Base-by-base conservation (phyloP, 257 asterid genomes). In the Solanum acaule region DNA sequence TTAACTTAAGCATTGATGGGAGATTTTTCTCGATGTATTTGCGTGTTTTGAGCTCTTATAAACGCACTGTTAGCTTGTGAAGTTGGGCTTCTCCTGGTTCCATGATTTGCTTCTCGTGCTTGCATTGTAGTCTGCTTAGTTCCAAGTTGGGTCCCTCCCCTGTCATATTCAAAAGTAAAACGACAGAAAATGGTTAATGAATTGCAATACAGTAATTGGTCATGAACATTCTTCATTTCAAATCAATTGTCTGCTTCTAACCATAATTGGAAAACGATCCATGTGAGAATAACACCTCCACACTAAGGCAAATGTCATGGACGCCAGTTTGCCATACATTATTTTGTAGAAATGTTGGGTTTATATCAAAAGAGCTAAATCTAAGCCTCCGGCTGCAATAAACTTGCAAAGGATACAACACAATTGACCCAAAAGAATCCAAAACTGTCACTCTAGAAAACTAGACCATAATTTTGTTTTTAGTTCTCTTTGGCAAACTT, bases 401-500 rank as follows among this genome's bases (percentile, higher is more conserved):
- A 59, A 67, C 88, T 70, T 59, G 33, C 79, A 14, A 71, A 56
- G 84, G 83, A 59, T 72, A 71, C 72, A 86, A 76, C 23, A 87
- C 67, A 77, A 18, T 23, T 77, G 84, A 42, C 25, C 2, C 2
- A 29, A 75, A 75, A 78, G 38, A 16, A 18, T 85, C 79, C 92
- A 87, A 90, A 89, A 91, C 86, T 92, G 91, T 88, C 27, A 13
- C 49, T 88, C 86, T 6, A 49, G n/a, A 59, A 84, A 34, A 33
- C 34, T 37, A 35, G 7, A 33, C 9, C 52, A 15, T 25, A 70
- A 40, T 10, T 63, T 3, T 14, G 52, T 70, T 92, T 72, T 49
- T 73, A 94, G 68, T 85, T 92, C 76, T 88, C 90, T 29, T 42
- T 93, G 87, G 89, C 98, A 40, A 95, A 95, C 40, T 93, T 90